Base-by-base conservation (phyloP, 768 basidiomycete species). In the Tremella fuciformis region DNA sequence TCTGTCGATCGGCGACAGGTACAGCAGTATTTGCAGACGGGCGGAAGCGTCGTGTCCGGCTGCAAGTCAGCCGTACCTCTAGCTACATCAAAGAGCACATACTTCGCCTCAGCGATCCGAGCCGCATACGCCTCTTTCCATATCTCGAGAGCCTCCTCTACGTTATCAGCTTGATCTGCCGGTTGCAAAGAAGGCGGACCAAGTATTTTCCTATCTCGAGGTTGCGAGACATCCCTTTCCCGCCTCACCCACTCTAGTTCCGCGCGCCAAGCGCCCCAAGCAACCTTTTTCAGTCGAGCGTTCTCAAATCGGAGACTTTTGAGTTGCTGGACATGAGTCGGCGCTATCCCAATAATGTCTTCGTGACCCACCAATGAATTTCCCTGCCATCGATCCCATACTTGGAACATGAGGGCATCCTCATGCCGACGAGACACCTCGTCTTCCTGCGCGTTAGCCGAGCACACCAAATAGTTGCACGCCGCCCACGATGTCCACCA, bases 371-470 rank as follows among this genome's bases (percentile, higher is more conserved):
- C 67, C 49, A 34, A 56, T 2, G 60, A 64, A 40, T 41, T 52
- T 13, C 55, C 67, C 49, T 67, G 66, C 72, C 72, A 74, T 29
- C 40, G 60, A 49, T 74, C 72, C 65, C 65, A 71, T 1, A 69
- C 69, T 8, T 44, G 44, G 52, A 71, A 74, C 34, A 71, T 41
- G 6, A 74, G 29, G 7, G 64, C 65, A 42, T 74, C 69, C 42
- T 74, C 72, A 47, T 66, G 65, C 22, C 65, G 47, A 1, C 59
- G 41, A 0, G 59, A 55, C 1, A 71, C 65, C 58, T 65, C 62
- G 25, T 67, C 53, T 46, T 68, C 71, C 71, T 72, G 19, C 47
- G 25, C 37, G 15, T 38, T 8, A 38, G 13, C 15, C 51, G 13
- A 7, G 42, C 18, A 8, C 49, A 49, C 47, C 15, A 38, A 9